Evolutionary conservation across 139 green algal species (phyloP).

Genomic region (Eudorina sp.): DNA sequence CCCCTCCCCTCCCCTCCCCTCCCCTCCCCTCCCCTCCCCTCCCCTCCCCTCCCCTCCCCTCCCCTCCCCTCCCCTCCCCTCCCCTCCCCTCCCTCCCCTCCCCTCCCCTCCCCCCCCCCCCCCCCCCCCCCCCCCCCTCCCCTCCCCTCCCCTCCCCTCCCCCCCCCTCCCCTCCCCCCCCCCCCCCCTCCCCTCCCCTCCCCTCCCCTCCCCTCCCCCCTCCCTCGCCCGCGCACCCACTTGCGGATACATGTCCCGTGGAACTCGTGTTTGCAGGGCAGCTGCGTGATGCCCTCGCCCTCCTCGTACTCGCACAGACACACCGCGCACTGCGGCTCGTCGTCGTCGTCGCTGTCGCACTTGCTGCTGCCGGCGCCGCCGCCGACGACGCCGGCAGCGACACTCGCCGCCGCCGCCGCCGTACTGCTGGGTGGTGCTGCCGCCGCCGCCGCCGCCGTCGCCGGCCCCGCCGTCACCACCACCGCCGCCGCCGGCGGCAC

Average conservation of each 20-base stretch:
- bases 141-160: no score
- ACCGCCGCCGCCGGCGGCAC: not conserved
- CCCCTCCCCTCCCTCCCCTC: no score
- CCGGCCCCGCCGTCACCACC: not conserved
- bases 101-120: no score
- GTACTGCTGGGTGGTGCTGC: not conserved
- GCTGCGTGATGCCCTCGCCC: constrained; percentile 71
- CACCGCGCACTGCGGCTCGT: constrained; percentile 72
- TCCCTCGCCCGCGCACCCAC: constrained; percentile 61
- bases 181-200: no score
- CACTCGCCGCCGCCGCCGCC: not conserved
- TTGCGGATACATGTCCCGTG: constrained; percentile 74
- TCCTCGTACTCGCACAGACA: constrained; percentile 84
- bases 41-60: no score
- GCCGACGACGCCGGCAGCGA: not conserved
- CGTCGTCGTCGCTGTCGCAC: constrained; percentile 17
- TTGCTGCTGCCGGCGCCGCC: not conserved
- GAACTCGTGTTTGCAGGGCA: constrained; percentile 71
- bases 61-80: no score
- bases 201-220: constrained; percentile 35
- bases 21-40: no score
- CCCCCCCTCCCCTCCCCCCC: no score
- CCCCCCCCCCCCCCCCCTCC: no score
- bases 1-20: no score
- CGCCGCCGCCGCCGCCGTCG: not conserved